Evolutionary conservation across 495 filamentous ascomycete species (phyloP).

Genomic region (Elaphomyces granulatus): DNA sequence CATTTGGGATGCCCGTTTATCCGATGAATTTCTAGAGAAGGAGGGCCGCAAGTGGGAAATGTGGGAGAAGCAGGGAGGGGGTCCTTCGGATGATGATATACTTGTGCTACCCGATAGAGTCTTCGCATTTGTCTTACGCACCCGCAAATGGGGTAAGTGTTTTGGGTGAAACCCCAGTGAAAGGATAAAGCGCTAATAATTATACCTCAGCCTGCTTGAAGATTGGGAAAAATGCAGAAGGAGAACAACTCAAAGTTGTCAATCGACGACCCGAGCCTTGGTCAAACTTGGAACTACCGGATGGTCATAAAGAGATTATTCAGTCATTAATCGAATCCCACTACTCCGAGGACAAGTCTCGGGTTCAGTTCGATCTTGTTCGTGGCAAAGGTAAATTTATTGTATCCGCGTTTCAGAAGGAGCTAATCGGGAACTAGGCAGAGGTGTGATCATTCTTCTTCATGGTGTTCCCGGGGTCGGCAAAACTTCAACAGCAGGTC

Average conservation of each 20-base stretch:
- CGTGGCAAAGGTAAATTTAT: slow-evolving; percentile 16
- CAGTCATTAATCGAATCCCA: not conserved
- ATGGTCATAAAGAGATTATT: not conserved
- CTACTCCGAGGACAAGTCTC: not conserved
- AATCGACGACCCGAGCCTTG: not conserved
- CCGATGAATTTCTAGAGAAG: not conserved
- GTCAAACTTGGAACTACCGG: not conserved
- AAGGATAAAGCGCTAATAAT: not conserved
- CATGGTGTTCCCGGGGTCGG: slow-evolving; percentile 37
- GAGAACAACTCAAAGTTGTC: not conserved
- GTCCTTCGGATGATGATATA: not conserved
- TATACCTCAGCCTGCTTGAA: not conserved
- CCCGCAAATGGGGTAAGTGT: not conserved
- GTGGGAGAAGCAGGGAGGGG: not conserved
- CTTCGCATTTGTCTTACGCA: not conserved
- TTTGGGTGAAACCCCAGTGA: no score
- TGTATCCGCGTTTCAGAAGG: no score
- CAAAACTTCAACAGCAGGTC: slow-evolving; percentile 22
- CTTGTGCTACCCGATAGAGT: not conserved
- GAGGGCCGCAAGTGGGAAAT: not conserved
- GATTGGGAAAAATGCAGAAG: not conserved
- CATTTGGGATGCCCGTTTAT: not conserved
- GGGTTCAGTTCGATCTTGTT: not conserved
- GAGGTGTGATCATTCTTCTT: slow-evolving; percentile 37
- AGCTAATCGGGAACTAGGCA: slow-evolving; percentile 23